Base-by-base conservation (phyloP, 495 filamentous ascomycete genomes). In the Parmelia sp. region DNA sequence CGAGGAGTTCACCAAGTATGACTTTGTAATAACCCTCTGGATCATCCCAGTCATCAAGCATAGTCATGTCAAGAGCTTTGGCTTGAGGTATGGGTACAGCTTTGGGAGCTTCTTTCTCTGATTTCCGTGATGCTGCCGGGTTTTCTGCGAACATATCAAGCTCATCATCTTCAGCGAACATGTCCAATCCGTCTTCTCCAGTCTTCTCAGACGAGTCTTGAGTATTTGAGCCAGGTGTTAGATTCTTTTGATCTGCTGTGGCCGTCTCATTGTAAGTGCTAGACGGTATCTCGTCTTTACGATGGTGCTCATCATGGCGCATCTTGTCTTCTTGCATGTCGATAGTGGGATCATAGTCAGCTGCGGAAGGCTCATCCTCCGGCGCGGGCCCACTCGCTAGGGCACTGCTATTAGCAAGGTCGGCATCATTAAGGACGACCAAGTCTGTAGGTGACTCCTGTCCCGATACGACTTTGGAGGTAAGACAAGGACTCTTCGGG, bases 1-100 rank as follows among this genome's bases (percentile, higher is more conserved):
- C 88, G 65, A 98, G 82, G 44, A 97, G 75, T 77, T 98, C 94
- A 65, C 92, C 91, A 51, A 90, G 83, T 40, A 92, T 87, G 56
- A 96, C 84, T 73, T 91, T 92, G 79, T 96, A 97, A 72, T 97
- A 97, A 14, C 92, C 95, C 70, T 97, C 92, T 29, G 87, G 81
- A 72, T 97, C 94, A 73, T 94, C 91, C 83, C 92, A 92, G 69
- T 92, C 91, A 71, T 97, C 94, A 63, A 97, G 80, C 79, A 96
- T 89, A 63, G 88, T 90, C 69, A 88, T 81, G 71, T 90, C 88
- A 35, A 90, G 78, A 65, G 87, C 88, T 69, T 84, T 83, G 37
- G 82, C 75, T 71, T 87, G 74, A 61, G 84, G 80, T 49, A 84
- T 75, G 60, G 78, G 60, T 58, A 77, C 68, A 74, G 74, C 58